Percentiles rank a stretch among this genome's conserved stretches.
Conservation (phyloP, 441 rosid genomes). For the Flueggea neowawraea region DNA sequence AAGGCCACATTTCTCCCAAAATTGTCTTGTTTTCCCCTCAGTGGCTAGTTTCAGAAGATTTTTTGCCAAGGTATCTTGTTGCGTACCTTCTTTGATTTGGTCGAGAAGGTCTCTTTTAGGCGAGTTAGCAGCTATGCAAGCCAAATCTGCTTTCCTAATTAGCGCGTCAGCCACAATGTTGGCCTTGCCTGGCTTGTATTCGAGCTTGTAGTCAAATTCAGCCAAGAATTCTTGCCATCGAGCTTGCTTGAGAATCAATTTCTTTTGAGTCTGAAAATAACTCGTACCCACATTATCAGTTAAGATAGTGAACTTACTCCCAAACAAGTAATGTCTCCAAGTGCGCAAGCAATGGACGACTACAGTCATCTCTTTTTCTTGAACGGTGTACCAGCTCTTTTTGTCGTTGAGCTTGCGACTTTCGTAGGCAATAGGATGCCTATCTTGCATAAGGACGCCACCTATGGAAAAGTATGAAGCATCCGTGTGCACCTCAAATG, state of each 20-base stretch:
- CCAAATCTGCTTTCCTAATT: not conserved
- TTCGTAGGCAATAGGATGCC: not conserved
- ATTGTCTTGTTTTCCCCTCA: too few species aligned
- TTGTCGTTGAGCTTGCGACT: not conserved
- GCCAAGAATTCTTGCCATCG: too few species aligned
- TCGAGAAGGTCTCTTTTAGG: not conserved
- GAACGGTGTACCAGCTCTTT: not conserved
- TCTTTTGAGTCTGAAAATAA: not conserved
- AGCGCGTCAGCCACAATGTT: not conserved
- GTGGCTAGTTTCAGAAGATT: not conserved
- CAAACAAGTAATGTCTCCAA: not conserved
- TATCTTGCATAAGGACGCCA: too few species aligned
- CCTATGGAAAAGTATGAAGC: not conserved
- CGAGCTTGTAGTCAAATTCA: not conserved
- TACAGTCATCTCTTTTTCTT: not conserved
- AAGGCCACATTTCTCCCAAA: too few species aligned
- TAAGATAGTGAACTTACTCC: not conserved
- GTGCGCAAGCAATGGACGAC: not conserved
- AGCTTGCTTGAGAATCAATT: too few species aligned
- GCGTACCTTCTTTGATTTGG: not conserved
- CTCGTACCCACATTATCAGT: not conserved
- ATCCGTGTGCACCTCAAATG: not conserved
- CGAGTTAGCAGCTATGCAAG: too few species aligned
- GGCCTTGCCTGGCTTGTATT: not conserved
- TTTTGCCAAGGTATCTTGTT: not conserved